Conservation (phyloP, 2,329 filamentous ascomycete species). For the Paecilomyces niveus region DNA sequence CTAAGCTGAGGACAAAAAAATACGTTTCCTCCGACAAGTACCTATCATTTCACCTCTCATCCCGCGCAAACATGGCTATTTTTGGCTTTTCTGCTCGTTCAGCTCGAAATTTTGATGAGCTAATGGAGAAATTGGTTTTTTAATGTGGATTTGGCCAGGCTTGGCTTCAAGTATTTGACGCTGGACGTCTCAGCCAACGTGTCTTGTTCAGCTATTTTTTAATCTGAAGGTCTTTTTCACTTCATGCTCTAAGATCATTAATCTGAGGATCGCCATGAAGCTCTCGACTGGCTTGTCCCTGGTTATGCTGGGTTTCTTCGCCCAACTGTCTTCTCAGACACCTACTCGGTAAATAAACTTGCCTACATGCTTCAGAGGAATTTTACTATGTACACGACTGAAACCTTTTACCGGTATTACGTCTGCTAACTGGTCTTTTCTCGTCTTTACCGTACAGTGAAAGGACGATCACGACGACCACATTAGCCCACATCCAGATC, state of each 20-base stretch:
- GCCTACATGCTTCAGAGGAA: neutral
- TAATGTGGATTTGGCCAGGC: neutral
- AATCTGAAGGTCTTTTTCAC: neutral
- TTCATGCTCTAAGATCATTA: neutral
- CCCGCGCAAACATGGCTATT: neutral
- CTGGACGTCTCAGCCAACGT: neutral
- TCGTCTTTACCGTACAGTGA: neutral
- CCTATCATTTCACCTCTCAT: neutral
- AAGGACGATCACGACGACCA: neutral
- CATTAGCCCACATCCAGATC: constrained; percentile 2
- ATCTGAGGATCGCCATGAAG: constrained; percentile 1
- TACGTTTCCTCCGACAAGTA: neutral
- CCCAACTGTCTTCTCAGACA: neutral
- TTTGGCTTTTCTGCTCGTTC: neutral
- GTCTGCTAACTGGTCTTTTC: neutral
- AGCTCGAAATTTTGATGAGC: neutral
- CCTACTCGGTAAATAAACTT: neutral
- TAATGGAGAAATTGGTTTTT: neutral
- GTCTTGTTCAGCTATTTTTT: neutral
- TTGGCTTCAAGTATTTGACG: neutral
- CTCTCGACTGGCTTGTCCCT: neutral
- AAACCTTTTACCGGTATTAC: neutral
- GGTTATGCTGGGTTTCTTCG: neutral
- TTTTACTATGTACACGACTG: too few relatives aligned
- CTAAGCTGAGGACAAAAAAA: neutral